Conservation (phyloP, 495 filamentous ascomycete species). For the Acidomyces sp. region DNA sequence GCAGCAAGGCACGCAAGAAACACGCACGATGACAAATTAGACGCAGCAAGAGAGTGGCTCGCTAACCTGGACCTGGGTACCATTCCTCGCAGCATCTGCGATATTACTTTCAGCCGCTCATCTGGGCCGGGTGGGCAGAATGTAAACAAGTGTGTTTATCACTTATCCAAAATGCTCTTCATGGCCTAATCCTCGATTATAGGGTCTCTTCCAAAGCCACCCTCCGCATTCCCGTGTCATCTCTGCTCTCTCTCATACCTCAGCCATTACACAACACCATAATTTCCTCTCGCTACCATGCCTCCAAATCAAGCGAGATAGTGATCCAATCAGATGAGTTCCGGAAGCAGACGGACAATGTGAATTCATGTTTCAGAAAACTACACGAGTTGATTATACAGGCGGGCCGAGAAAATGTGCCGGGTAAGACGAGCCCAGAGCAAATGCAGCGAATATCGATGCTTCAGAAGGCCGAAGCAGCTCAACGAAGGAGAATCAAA, state of each 20-base stretch:
- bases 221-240: conserved; percentile 44
- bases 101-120: conserved; percentile 67
- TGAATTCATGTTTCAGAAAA: conserved; percentile 48
- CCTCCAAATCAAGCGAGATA: conserved; percentile 46
- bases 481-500: conserved; percentile 57
- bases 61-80: conserved; percentile 44
- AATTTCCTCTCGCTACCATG: conserved; percentile 55
- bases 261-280: conserved; percentile 51
- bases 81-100: conserved; percentile 50
- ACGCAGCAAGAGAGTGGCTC: conserved; percentile 65
- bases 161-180: background rate
- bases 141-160: conserved; percentile 71
- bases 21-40: conserved; percentile 42
- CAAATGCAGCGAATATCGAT: conserved; percentile 46
- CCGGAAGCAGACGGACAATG: conserved; percentile 53
- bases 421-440: conserved; percentile 50
- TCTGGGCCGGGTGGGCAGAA: conserved; percentile 91
- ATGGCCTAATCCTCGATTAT: background rate
- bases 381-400: conserved; percentile 45
- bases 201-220: conserved; percentile 94
- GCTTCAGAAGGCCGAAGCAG: conserved; percentile 59
- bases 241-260: conserved; percentile 52
- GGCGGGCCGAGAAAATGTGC: conserved; percentile 41
- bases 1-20: background rate
- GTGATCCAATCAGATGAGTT: conserved; percentile 56